Conservation (phyloP, 2,329 filamentous ascomycete species). For the Gnomoniopsis smithogilvyi region DNA sequence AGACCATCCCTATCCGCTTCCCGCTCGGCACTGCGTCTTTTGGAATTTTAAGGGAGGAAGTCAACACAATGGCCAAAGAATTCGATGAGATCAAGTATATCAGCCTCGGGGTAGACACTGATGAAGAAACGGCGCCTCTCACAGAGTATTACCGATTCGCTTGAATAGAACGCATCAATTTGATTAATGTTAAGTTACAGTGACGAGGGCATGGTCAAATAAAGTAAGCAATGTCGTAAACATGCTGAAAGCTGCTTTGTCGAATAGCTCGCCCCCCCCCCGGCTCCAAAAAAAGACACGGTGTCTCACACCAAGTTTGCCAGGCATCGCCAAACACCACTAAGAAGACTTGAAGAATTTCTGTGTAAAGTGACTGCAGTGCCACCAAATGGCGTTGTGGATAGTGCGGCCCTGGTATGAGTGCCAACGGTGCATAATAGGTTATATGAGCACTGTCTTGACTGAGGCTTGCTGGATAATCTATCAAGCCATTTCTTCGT, state of each 20-base stretch:
- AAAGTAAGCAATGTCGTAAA: background rate
- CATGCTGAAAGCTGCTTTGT: background rate
- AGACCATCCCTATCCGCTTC: constrained; percentile 36
- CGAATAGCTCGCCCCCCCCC: background rate
- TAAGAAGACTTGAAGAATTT: no score
- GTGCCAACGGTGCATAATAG: no score
- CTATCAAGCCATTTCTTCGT: background rate
- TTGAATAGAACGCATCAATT: background rate
- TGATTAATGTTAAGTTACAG: background rate
- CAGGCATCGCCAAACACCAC: background rate
- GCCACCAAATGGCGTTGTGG: background rate
- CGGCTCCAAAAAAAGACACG: background rate
- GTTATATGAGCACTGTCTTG: background rate
- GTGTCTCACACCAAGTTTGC: background rate
- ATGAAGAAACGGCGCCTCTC: background rate
- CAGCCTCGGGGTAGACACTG: constrained; percentile 24
- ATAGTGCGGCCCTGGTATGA: background rate
- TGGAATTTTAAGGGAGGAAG: constrained; percentile 29
- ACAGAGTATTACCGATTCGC: background rate
- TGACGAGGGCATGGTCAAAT: background rate
- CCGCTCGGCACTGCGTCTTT: constrained; percentile 38
- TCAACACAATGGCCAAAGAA: constrained; percentile 27
- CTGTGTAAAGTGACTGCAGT: background rate
- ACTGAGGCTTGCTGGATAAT: background rate
- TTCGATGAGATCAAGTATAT: constrained; percentile 33